These are phyloP conservation scores for Ilyonectria robusta DNA, from an alignment of 2,329 filamentous ascomycete species.

Conservation along the genomic window DNA sequence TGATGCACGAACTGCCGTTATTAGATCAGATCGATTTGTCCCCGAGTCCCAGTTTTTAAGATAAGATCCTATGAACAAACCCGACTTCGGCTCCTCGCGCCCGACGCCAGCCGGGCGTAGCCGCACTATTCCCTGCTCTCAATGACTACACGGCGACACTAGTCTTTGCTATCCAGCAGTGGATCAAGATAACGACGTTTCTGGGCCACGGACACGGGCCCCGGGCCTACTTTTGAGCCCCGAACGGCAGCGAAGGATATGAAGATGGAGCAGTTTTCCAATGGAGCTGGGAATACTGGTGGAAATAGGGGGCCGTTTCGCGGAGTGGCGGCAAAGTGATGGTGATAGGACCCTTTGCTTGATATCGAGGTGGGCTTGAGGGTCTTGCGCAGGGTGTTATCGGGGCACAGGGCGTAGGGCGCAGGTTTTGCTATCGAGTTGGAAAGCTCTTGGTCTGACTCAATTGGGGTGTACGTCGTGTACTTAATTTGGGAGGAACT, in stretches of 20 bases:
- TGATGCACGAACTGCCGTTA: neutral
- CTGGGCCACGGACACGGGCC: neutral
- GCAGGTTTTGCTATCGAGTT: neutral
- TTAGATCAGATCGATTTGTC: neutral
- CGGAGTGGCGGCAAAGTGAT: neutral
- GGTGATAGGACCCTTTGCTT: neutral
- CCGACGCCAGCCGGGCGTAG: conserved; percentile 18
- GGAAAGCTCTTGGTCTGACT: neutral
- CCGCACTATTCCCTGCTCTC: conserved; percentile 5
- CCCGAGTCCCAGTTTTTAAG: neutral
- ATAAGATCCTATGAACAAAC: neutral
- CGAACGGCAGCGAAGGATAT: neutral
- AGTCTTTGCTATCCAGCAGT: conserved; percentile 5
- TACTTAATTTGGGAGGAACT: neutral
- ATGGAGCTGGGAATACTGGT: neutral
- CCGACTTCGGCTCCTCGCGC: neutral
- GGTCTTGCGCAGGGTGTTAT: conserved; percentile 1
- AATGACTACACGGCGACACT: conserved; percentile 8
- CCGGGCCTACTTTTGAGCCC: conserved; percentile 9
- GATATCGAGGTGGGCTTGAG: neutral
- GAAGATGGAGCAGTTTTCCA: neutral
- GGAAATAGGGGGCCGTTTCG: conserved; percentile 2
- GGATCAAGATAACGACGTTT: conserved; percentile 13
- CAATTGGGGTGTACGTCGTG: neutral
- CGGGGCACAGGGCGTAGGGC: neutral